phyloP scores from a whole-genome alignment of 1,139 yeast genomes.

The Kluyveromyces sp. region DNA sequence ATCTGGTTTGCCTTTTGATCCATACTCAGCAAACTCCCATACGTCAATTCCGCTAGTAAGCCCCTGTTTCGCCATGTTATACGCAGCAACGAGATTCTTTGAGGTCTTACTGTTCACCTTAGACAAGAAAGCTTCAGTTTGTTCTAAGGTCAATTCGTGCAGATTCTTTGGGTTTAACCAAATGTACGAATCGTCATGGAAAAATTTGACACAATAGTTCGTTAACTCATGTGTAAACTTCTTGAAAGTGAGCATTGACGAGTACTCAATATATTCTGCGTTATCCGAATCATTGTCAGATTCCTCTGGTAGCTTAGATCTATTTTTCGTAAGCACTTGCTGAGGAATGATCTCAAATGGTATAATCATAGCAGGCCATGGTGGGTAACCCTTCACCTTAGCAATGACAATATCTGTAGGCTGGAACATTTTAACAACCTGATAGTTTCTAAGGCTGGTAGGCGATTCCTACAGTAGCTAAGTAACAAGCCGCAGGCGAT shows the following conservation, averaged over 20 bases:
- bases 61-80: slow-evolving; percentile 28
- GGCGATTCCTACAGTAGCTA: too few relatives aligned
- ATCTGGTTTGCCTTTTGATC: slow-evolving; percentile 25
- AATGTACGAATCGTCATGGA: slow-evolving; percentile 30
- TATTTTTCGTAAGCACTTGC: slow-evolving; percentile 35
- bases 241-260: slow-evolving; percentile 22
- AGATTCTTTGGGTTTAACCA: slow-evolving; percentile 28
- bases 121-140: slow-evolving; percentile 23
- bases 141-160: slow-evolving; percentile 17
- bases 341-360: slow-evolving; percentile 51
- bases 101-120: slow-evolving; percentile 14
- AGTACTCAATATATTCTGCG: slow-evolving; percentile 23
- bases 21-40: slow-evolving; percentile 32
- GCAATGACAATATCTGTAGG: slow-evolving; percentile 50
- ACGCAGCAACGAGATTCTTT: slow-evolving; percentile 27
- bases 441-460: background rate
- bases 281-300: slow-evolving; percentile 26
- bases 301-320: slow-evolving; percentile 21
- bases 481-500: too few relatives aligned
- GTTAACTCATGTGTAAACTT: slow-evolving; percentile 18
- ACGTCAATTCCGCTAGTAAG: slow-evolving; percentile 23
- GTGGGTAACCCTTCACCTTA: slow-evolving; percentile 70
- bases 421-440: slow-evolving; percentile 17
- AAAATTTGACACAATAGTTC: slow-evolving; percentile 29
- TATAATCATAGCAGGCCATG: slow-evolving; percentile 79